Conservation (phyloP, 257 asterid species). For the Rhazya stricta region DNA sequence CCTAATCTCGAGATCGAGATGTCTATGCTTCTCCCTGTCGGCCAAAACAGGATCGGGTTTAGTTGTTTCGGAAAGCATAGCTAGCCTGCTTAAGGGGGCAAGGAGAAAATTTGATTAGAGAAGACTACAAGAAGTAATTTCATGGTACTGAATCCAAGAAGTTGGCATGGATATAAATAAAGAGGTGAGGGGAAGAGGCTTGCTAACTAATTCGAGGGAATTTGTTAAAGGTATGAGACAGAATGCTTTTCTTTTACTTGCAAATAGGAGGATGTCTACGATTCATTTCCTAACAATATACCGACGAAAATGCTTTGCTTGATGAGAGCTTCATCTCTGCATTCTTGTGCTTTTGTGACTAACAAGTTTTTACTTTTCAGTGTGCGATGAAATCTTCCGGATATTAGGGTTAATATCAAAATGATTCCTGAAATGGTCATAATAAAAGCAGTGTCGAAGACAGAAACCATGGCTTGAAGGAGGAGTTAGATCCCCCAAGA, state of each 20-base stretch:
- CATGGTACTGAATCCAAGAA: background rate
- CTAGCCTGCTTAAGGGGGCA: background rate
- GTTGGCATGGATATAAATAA: background rate
- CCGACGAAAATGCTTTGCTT: background rate
- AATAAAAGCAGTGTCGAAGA: constrained; percentile 23
- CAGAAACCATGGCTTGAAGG: background rate
- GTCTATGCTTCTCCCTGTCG: constrained; percentile 37
- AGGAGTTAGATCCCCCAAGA: background rate
- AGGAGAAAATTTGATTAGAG: background rate
- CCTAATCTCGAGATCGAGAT: constrained; percentile 50
- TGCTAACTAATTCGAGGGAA: too few relatives aligned
- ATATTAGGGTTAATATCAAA: too few relatives aligned
- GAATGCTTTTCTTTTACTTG: constrained; percentile 9
- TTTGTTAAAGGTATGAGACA: background rate
- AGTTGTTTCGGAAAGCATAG: constrained; percentile 39
- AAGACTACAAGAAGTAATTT: background rate
- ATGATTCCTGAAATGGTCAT: too few relatives aligned
- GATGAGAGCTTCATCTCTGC: background rate
- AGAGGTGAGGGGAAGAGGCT: too few relatives aligned
- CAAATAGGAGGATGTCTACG: too few relatives aligned
- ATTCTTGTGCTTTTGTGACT: background rate
- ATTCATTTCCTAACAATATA: background rate
- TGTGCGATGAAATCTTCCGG: too few relatives aligned
- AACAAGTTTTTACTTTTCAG: background rate
- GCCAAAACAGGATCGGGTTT: constrained; percentile 26